phyloP scores from a whole-genome alignment of 225 moss, liverwort and hornwort genomes.

The Straminergon stramineum region DNA sequence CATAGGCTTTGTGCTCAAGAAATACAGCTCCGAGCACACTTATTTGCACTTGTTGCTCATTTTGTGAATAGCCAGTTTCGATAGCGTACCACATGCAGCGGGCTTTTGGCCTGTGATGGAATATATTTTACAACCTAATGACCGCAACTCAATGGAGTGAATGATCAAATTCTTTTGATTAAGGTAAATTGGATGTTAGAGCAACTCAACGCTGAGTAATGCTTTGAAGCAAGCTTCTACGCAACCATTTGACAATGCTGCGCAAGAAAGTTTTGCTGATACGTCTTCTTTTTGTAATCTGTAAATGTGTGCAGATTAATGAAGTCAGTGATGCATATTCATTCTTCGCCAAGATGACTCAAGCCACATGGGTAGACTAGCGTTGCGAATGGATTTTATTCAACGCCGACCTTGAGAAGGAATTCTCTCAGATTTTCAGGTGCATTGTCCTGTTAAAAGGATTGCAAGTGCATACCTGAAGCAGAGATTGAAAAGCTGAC shows the following conservation, averaged over 20 bases:
- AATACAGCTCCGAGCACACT: neutral
- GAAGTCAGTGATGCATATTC: constrained; percentile 48
- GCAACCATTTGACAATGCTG: neutral
- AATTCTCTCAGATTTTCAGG: neutral
- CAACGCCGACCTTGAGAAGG: neutral
- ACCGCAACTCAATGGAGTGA: neutral
- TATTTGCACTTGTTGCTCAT: neutral
- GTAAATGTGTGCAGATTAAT: constrained; percentile 32
- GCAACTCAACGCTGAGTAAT: neutral
- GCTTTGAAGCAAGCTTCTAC: neutral
- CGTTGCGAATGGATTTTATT: neutral
- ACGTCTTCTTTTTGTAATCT: neutral
- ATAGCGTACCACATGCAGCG: too few relatives aligned
- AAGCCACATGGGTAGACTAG: constrained; percentile 23
- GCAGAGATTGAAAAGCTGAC: neutral
- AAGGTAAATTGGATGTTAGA: neutral
- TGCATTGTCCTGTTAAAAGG: neutral
- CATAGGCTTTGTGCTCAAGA: neutral
- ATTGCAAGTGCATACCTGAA: neutral
- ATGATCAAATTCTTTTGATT: neutral
- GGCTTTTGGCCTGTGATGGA: neutral
- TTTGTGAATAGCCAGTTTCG: neutral
- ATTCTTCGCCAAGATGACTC: constrained; percentile 38
- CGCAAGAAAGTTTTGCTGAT: neutral
- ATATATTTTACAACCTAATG: neutral